Evolutionary conservation across 2,329 filamentous ascomycete species (phyloP).

Genomic region (Xylariaceae sp.): DNA sequence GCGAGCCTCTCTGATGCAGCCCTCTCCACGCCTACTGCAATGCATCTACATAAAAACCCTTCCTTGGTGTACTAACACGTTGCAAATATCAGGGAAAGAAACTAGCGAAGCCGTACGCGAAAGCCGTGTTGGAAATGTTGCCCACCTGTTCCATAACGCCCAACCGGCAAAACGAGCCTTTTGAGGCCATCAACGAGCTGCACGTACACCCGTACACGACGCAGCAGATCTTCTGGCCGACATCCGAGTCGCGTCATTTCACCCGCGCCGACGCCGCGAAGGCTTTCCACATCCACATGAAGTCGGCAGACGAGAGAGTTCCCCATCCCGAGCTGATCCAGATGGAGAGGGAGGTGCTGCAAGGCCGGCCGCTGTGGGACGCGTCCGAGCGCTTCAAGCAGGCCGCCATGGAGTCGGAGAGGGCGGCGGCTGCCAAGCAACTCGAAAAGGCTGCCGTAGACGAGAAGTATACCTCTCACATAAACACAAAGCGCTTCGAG

Average conservation of each 20-base stretch:
- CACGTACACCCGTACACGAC: conserved; percentile 63
- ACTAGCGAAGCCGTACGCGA: conserved; percentile 75
- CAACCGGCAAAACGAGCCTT: conserved; percentile 49
- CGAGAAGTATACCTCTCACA: conserved; percentile 45
- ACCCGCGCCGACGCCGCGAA: conserved; percentile 67
- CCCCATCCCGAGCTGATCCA: conserved; percentile 64
- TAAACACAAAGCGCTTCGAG: conserved; percentile 58
- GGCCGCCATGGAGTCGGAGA: conserved; percentile 44
- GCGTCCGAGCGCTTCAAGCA: conserved; percentile 45
- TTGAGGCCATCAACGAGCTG: conserved; percentile 67
- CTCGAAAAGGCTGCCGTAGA: conserved; percentile 36
- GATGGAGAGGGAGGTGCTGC: conserved; percentile 52
- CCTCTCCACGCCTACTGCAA: conserved; percentile 11
- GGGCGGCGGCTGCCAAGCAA: conserved; percentile 46
- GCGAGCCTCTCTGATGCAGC: conserved; percentile 70
- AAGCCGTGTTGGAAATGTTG: conserved; percentile 78
- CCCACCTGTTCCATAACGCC: conserved; percentile 65
- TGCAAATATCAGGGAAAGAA: conserved; percentile 66
- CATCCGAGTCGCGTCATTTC: conserved; percentile 64
- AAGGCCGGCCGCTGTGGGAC: conserved; percentile 42
- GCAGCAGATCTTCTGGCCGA: conserved; percentile 67
- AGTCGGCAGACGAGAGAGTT: conserved; percentile 63
- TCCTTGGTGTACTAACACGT: conserved; percentile 17
- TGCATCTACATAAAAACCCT: conserved; percentile 5
- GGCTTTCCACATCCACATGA: conserved; percentile 63